Evolutionary conservation across 2,329 filamentous ascomycete species (phyloP).

Genomic region (Aphanoascus verrucosus): DNA sequence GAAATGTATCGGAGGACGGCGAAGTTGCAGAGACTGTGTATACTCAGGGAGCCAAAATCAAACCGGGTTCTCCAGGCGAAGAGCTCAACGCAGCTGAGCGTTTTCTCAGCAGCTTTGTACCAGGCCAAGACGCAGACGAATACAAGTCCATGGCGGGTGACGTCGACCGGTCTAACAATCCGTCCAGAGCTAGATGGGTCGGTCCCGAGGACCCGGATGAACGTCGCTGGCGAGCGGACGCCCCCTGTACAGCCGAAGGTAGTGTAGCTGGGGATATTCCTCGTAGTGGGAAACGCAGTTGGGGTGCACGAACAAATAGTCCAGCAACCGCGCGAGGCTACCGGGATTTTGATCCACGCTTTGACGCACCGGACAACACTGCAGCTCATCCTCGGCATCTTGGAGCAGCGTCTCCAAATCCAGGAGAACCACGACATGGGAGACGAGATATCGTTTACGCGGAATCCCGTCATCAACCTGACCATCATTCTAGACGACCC

Average conservation of each 20-base stretch:
- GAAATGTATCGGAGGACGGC: conserved; percentile 30
- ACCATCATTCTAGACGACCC: conserved; percentile 15
- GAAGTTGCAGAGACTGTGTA: conserved; percentile 23
- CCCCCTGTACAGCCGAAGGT: conserved; percentile 13
- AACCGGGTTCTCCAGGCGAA: conserved; percentile 17
- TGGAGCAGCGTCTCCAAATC: conserved; percentile 17
- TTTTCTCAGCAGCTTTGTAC: conserved; percentile 29
- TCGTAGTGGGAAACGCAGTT: conserved; percentile 11
- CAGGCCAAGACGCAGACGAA: conserved; percentile 17
- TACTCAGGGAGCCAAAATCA: conserved; percentile 7
- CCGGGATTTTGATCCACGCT: conserved; percentile 16
- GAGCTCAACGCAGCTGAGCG: conserved; percentile 29
- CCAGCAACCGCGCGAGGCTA: conserved; percentile 13
- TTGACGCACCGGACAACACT: conserved; percentile 12
- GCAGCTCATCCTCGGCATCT: conserved; percentile 9
- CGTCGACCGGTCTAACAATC: conserved; percentile 10
- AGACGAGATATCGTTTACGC: conserved; percentile 16
- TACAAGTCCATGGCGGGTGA: conserved; percentile 9
- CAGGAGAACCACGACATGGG: conserved; percentile 15
- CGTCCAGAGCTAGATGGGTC: conserved; percentile 11
- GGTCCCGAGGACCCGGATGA: conserved; percentile 13
- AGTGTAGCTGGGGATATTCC: conserved; percentile 11
- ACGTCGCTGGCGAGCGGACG: conserved; percentile 15
- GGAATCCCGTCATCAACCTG: conserved; percentile 15
- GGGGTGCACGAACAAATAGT: conserved; percentile 15